These are phyloP conservation scores for Hypoxylon sp. DNA, from an alignment of 2,329 filamentous ascomycete genomes.

Conservation along the genomic window DNA sequence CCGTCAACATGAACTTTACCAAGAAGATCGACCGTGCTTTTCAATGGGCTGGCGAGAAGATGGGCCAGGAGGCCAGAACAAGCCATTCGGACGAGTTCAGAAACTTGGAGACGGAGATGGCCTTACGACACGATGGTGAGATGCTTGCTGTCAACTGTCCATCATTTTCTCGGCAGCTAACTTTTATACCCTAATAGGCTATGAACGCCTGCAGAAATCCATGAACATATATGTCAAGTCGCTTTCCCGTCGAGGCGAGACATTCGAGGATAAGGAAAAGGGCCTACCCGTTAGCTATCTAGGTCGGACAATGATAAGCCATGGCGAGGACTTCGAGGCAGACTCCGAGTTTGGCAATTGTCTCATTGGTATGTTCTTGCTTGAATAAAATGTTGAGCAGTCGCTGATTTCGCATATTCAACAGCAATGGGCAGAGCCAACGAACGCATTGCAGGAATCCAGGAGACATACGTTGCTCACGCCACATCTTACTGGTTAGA, in stretches of 20 bases:
- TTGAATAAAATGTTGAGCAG: neutral
- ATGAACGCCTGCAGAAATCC: slow-evolving; percentile 89
- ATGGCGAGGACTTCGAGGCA: slow-evolving; percentile 92
- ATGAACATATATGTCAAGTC: slow-evolving; percentile 91
- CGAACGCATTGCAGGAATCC: slow-evolving; percentile 86
- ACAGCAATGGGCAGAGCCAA: slow-evolving; percentile 85
- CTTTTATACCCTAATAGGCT: slow-evolving; percentile 69
- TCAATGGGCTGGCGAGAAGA: slow-evolving; percentile 98
- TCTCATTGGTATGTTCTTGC: slow-evolving; percentile 72
- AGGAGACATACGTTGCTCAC: slow-evolving; percentile 84
- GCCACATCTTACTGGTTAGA: slow-evolving; percentile 90
- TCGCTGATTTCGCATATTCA: slow-evolving; percentile 6
- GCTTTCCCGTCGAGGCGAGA: slow-evolving; percentile 85
- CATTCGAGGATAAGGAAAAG: slow-evolving; percentile 87
- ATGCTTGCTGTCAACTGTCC: slow-evolving; percentile 43
- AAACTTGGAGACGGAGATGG: slow-evolving; percentile 90
- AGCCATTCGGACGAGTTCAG: slow-evolving; percentile 92
- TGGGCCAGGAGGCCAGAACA: slow-evolving; percentile 92
- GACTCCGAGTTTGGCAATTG: slow-evolving; percentile 94
- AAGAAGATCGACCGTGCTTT: slow-evolving; percentile 97
- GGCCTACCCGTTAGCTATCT: slow-evolving; percentile 83
- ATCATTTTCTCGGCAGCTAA: slow-evolving; percentile 28
- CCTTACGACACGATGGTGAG: slow-evolving; percentile 87
- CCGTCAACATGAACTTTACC: slow-evolving; percentile 67
- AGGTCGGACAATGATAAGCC: slow-evolving; percentile 86